Conservation (phyloP, 2,329 filamentous ascomycete species). For the Camillea tinctor region DNA sequence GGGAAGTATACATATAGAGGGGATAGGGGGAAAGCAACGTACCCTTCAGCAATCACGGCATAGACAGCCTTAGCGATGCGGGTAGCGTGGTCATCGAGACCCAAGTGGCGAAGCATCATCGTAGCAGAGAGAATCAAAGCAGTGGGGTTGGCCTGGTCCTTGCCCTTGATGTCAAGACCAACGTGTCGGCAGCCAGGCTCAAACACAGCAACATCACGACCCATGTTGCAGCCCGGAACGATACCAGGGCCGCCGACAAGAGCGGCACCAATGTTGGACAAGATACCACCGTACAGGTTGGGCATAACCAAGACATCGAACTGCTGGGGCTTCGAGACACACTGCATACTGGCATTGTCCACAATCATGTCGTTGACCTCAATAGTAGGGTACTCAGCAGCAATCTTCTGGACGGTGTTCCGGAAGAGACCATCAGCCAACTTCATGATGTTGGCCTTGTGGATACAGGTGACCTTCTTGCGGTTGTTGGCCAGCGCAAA, state of each 20-base stretch:
- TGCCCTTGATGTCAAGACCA: conserved; percentile 98
- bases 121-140: conserved; percentile 91
- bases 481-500: conserved; percentile 98
- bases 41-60: conserved; percentile 84
- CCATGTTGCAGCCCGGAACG: conserved; percentile 99
- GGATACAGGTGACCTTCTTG: conserved; percentile 99
- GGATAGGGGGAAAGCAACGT: conserved; percentile 41
- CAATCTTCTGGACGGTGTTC: conserved; percentile 90
- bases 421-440: conserved; percentile 98
- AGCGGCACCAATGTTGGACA: conserved; percentile 97
- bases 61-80: conserved; percentile 87
- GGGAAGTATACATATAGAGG: background rate
- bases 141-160: conserved; percentile 98
- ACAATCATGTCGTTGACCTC: conserved; percentile 99
- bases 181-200: conserved; percentile 99
- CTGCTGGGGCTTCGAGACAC: conserved; percentile 91
- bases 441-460: conserved; percentile 99
- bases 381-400: conserved; percentile 92
- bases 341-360: conserved; percentile 99
- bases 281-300: conserved; percentile 97
- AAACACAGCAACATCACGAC: conserved; percentile 95
- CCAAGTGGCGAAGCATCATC: conserved; percentile 96
- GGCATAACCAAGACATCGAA: conserved; percentile 99
- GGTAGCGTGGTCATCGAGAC: conserved; percentile 97
- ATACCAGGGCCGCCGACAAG: conserved; percentile 96